Conservation (phyloP, 2,329 filamentous ascomycete species). For the Fusarium verrucosum region DNA sequence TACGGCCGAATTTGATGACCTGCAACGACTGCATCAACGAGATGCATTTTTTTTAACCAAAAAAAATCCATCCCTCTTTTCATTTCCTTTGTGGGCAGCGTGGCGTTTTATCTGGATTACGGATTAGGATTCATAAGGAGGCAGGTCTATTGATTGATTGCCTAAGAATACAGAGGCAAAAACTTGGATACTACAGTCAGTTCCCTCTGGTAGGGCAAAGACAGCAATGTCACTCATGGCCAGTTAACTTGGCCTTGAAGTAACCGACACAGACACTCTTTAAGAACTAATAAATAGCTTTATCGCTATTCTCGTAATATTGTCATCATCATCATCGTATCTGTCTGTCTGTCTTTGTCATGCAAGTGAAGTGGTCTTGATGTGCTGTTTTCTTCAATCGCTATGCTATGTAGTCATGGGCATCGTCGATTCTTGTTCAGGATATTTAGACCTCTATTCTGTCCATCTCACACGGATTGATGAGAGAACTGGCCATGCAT, state of each 20-base stretch:
- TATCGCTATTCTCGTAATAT: constrained; percentile 34
- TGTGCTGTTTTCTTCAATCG: background rate
- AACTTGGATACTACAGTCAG: constrained; percentile 22
- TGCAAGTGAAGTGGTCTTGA: background rate
- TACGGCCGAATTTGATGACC: constrained; percentile 36
- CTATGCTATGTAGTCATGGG: background rate
- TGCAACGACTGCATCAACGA: constrained; percentile 32
- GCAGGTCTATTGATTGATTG: constrained; percentile 4
- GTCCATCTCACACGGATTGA: background rate
- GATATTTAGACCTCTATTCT: background rate
- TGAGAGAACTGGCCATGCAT: background rate
- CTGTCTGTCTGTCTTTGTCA: constrained; percentile 6
- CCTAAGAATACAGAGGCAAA: constrained; percentile 16
- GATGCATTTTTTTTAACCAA: constrained; percentile 16
- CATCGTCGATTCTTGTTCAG: background rate
- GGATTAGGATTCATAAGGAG: background rate
- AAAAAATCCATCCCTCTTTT: constrained; percentile 7
- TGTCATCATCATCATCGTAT: no score
- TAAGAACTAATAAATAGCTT: constrained; percentile 39
- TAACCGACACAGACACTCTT: constrained; percentile 29
- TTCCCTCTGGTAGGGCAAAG: constrained; percentile 42
- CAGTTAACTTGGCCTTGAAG: constrained; percentile 16
- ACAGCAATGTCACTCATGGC: constrained; percentile 18
- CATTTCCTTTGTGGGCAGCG: constrained; percentile 33
- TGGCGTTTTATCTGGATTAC: constrained; percentile 31